These are phyloP conservation scores for Beta corolliflora DNA, from an alignment of 179 eudicot species.

Conservation along the genomic window DNA sequence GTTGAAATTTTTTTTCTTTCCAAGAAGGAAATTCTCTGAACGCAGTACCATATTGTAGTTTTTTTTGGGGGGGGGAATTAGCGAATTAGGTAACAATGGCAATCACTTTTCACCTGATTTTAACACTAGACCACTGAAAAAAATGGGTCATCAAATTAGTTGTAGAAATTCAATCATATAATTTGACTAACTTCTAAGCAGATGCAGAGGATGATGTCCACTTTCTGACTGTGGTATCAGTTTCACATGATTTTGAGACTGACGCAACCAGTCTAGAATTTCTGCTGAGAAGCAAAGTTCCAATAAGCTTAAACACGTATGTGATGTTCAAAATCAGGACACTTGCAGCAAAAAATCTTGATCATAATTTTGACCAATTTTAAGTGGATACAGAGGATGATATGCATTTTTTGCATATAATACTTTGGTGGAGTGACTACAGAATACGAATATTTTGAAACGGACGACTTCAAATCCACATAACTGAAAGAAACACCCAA, in stretches of 20 bases:
- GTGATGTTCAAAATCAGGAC: conserved; percentile 2
- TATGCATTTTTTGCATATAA: not conserved
- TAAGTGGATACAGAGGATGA: not conserved
- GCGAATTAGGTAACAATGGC: too few species aligned
- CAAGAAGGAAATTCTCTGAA: conserved; percentile 93
- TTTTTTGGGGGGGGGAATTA: too few species aligned
- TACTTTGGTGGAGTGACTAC: too few species aligned
- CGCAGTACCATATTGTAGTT: conserved; percentile 30
- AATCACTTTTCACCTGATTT: not conserved
- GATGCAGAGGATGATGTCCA: not conserved
- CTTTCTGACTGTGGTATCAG: not conserved
- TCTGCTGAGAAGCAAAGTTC: not conserved
- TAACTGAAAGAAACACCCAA: not conserved
- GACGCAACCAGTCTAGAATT: not conserved
- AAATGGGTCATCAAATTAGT: not conserved
- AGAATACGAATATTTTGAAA: not conserved
- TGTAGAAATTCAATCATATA: not conserved
- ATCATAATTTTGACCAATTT: not conserved
- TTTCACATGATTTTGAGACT: not conserved
- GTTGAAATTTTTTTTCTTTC: too few species aligned
- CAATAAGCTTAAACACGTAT: not conserved
- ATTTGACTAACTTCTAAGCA: not conserved
- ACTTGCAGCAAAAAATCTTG: not conserved
- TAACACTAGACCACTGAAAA: not conserved
- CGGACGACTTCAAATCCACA: not conserved